Conservation (phyloP, 1,284 basidiomycete species). For the Ganoderma meredithae region DNA sequence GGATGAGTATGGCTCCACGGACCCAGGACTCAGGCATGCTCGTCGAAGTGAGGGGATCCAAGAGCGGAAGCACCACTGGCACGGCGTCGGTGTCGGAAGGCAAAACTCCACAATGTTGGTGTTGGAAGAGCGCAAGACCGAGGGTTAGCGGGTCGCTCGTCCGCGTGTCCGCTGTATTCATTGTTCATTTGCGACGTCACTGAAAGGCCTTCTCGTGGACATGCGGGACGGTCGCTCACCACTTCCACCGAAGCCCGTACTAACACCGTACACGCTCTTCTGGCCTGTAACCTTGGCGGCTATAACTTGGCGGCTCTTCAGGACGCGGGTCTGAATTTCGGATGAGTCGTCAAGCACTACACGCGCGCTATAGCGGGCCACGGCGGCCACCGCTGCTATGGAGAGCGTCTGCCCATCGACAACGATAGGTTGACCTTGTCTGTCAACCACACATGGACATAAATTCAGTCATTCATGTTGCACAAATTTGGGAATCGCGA, state of each 20-base stretch:
- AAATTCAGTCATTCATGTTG: neutral
- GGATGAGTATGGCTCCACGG: conserved; percentile 85
- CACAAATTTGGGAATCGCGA: neutral
- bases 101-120: conserved; percentile 77
- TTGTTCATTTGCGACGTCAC: neutral
- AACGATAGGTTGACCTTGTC: conserved; percentile 66
- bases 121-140: conserved; percentile 81
- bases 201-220: neutral
- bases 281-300: conserved; percentile 71
- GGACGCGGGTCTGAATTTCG: conserved; percentile 56
- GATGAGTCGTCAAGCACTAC: conserved; percentile 62
- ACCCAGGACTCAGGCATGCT: conserved; percentile 90
- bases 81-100: conserved; percentile 56
- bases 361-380: conserved; percentile 66
- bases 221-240: conserved; percentile 48
- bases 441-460: conserved; percentile 35
- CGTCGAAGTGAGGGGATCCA: conserved; percentile 70
- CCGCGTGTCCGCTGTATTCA: conserved; percentile 64
- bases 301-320: conserved; percentile 69
- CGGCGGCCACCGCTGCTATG: conserved; percentile 76
- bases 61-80: conserved; percentile 63
- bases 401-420: conserved; percentile 77
- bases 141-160: conserved; percentile 74
- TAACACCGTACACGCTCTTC: conserved; percentile 81
- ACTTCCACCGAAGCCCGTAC: conserved; percentile 86